Conservation (phyloP, 768 basidiomycete species). For the Dioszegia aurantiaca region DNA sequence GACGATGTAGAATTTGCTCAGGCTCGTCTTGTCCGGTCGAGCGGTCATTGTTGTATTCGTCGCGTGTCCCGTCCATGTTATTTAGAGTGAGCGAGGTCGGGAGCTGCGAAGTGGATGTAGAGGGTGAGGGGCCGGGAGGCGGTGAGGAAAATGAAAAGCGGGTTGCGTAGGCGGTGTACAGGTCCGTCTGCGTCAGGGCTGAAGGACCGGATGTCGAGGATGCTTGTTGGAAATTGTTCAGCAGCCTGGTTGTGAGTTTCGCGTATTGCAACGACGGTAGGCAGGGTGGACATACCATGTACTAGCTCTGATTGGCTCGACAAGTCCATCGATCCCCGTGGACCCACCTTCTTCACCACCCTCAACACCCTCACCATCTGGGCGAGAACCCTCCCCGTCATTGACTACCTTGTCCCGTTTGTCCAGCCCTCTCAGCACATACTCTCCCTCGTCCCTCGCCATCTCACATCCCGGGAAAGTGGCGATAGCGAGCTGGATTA, state of each 20-base stretch:
- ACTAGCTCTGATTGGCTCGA: constrained; percentile 40
- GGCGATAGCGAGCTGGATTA: constrained; percentile 43
- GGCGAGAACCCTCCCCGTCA: constrained; percentile 9
- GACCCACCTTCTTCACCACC: background rate
- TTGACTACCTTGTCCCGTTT: constrained; percentile 25
- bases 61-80: constrained; percentile 4
- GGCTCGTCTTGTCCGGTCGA: background rate
- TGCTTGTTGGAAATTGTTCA: constrained; percentile 24
- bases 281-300: constrained; percentile 38
- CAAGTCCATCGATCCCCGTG: constrained; percentile 31
- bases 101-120: background rate
- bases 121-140: background rate
- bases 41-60: background rate
- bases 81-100: constrained; percentile 4
- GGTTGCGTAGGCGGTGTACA: constrained; percentile 44
- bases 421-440: constrained; percentile 38
- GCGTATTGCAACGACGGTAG: background rate
- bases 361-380: background rate
- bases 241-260: constrained; percentile 2
- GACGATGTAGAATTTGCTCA: constrained; percentile 16
- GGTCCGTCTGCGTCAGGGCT: constrained; percentile 33
- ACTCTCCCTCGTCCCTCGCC: constrained; percentile 41
- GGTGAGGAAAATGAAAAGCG: constrained; percentile 25
- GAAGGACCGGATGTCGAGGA: constrained; percentile 7
- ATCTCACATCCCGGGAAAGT: constrained; percentile 42